Conservation (phyloP, 1,284 basidiomycete species). For the Cryptococcus sp. region DNA sequence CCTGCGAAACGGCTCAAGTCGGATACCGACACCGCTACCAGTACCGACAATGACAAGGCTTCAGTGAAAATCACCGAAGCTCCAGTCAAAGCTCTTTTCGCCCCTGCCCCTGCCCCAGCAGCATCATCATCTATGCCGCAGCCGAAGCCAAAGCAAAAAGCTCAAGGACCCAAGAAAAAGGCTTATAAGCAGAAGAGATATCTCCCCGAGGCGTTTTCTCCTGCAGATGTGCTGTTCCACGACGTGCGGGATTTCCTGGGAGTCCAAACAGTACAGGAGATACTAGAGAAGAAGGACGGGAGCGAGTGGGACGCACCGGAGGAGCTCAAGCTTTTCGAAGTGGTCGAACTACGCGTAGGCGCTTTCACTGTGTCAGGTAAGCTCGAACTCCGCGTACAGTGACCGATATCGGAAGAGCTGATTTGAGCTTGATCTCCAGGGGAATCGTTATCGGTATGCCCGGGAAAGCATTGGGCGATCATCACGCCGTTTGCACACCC, state of each 20-base stretch:
- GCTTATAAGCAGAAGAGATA: conserved; percentile 22
- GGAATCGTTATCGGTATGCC: conserved; percentile 64
- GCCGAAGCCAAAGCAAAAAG: conserved; percentile 5
- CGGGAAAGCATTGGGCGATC: conserved; percentile 66
- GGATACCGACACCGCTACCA: neutral
- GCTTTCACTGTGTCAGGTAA: conserved; percentile 35
- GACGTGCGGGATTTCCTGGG: conserved; percentile 73
- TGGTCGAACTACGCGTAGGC: conserved; percentile 66
- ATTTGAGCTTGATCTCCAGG: conserved; percentile 55
- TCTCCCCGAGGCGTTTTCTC: conserved; percentile 65
- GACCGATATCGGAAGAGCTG: conserved; percentile 15
- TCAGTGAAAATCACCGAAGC: conserved; percentile 21
- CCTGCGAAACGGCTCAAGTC: conserved; percentile 31
- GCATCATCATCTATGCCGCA: conserved; percentile 7
- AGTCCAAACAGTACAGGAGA: conserved; percentile 59
- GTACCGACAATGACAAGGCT: conserved; percentile 1
- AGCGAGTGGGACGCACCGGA: conserved; percentile 56
- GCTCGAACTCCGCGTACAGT: neutral
- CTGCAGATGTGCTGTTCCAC: conserved; percentile 72
- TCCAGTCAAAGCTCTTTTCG: conserved; percentile 31
- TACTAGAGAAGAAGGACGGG: conserved; percentile 58
- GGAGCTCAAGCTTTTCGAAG: conserved; percentile 59
- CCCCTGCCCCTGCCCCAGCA: conserved; percentile 9
- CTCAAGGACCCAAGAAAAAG: conserved; percentile 21
- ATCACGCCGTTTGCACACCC: conserved; percentile 80